Evolutionary conservation across 257 asterid species (phyloP).

Genomic region (Jasminum sambac): DNA sequence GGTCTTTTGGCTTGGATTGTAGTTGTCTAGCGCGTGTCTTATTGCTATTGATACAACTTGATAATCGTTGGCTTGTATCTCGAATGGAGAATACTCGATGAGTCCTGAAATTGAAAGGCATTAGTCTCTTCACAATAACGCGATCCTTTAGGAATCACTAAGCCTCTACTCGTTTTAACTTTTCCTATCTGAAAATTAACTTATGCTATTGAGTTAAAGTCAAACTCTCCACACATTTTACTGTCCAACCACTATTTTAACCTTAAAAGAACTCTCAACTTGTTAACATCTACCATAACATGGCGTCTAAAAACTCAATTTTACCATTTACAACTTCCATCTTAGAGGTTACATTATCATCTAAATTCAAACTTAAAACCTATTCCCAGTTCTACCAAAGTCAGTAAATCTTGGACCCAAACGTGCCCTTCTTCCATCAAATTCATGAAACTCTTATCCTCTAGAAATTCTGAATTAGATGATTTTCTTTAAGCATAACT

Average conservation of each 20-base stretch:
- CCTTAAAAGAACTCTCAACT: too few relatives aligned
- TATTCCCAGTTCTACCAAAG: background rate
- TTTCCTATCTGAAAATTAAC: too few relatives aligned
- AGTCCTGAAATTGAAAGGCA: slow-evolving; percentile 38
- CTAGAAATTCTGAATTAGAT: slow-evolving; percentile 4
- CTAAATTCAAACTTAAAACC: background rate
- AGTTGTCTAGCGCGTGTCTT: slow-evolving; percentile 22
- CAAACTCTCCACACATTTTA: too few relatives aligned
- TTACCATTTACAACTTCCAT: background rate
- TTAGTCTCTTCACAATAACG: background rate
- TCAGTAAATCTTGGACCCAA: slow-evolving; percentile 1
- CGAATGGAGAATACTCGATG: slow-evolving; percentile 32
- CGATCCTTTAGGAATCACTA: background rate
- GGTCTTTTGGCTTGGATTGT: slow-evolving; percentile 14
- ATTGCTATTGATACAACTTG: slow-evolving; percentile 19
- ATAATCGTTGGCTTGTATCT: slow-evolving; percentile 30
- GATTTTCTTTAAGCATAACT: background rate
- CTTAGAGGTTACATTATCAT: background rate
- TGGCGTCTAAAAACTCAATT: background rate
- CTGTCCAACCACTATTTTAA: too few relatives aligned
- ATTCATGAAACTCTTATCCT: background rate
- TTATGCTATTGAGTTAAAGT: too few relatives aligned
- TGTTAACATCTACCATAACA: too few relatives aligned
- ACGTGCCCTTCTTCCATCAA: slow-evolving; percentile 2
- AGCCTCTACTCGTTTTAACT: too few relatives aligned